A percentile compares a stretch with the other conserved stretches of the same genome.
phyloP scores from a whole-genome alignment of 2,329 filamentous ascomycete species.

The Paraphaeosphaeria sporulosa region DNA sequence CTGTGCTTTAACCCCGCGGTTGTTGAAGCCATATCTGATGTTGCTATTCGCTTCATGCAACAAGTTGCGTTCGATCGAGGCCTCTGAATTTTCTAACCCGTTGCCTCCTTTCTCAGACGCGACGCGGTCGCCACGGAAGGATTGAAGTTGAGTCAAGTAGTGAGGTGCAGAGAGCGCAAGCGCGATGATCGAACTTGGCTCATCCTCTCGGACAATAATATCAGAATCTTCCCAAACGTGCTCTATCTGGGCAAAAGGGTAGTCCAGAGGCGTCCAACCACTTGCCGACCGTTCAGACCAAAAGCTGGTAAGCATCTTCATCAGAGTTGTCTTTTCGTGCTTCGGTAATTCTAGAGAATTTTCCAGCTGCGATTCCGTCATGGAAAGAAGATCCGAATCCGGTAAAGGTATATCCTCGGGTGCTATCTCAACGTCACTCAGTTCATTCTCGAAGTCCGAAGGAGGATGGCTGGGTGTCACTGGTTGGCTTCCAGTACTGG shows the following conservation, averaged over 20 bases:
- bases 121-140: constrained; percentile 60
- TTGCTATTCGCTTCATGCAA: constrained; percentile 87
- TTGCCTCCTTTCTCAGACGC: constrained; percentile 29
- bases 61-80: constrained; percentile 83
- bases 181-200: constrained; percentile 94
- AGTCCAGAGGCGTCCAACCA: constrained; percentile 91
- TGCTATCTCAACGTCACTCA: constrained; percentile 75
- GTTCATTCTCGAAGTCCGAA: constrained; percentile 60
- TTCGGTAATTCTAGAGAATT: constrained; percentile 80
- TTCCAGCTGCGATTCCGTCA: constrained; percentile 64
- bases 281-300: constrained; percentile 98
- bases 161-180: constrained; percentile 88
- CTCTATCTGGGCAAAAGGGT: constrained; percentile 81
- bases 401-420: constrained; percentile 73
- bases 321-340: constrained; percentile 89
- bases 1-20: constrained; percentile 91
- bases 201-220: constrained; percentile 95
- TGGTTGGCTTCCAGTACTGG: constrained; percentile 35
- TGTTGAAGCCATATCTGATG: constrained; percentile 93
- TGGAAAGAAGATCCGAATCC: constrained; percentile 59
- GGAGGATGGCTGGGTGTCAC: constrained; percentile 47
- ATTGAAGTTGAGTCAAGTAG: constrained; percentile 80
- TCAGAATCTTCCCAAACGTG: constrained; percentile 98
- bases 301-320: constrained; percentile 96
- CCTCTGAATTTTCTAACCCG: constrained; percentile 57